Evolutionary conservation across 139 green algal genomes (phyloP), one percentile per base, ranked within the genome.

Genomic region (Chlamydomonas schloesseri): DNA sequence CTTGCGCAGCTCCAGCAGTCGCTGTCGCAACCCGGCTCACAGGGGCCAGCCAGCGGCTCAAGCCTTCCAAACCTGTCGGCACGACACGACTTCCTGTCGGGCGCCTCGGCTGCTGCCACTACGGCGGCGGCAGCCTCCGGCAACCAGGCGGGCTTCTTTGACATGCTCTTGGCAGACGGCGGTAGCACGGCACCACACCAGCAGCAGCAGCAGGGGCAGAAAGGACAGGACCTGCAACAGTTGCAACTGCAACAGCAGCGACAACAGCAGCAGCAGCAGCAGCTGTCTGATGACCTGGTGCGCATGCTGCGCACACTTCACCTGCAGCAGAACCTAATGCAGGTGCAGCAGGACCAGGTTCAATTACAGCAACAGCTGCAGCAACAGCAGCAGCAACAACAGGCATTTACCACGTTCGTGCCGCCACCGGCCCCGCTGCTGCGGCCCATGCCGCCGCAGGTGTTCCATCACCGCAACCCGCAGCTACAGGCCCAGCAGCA

Each of bases 231-330:
- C 21, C 13, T 58, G 53, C n/a, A 34, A 71, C 65, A 71, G 77
- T 13, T 62, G 62, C 78, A 85, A 34, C 78, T 67, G 34, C 64
- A 67, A 14, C 81, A 87, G 70, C 81, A 68, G 64, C 78, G 73
- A 53, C 70, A 81, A 70, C 81, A 81, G 70, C 55, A 62, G 60
- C 24, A n/a, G 60, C 24, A n/a, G 60, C 8, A n/a, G 2, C 60
- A n/a, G 60, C 60, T 46, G n/a, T 11, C 42, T 36, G 24, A 78
- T 3, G 26, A 42, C 4, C 64, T 71, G 64, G 13, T 18, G 1
- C 29, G n/a, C n/a, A 28, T 42, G 64, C 3, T 11, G 29, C 29
- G 3, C 18, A 11, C 14, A 2, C n/a, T 9, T 4, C 6, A 11
- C 29, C 29, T 24, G 64, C n/a, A 71, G 10, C 14, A 37, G 8